These are phyloP conservation scores for Fraxinus quadrangulata DNA, from an alignment of 257 asterid species.

Conservation along the genomic window DNA sequence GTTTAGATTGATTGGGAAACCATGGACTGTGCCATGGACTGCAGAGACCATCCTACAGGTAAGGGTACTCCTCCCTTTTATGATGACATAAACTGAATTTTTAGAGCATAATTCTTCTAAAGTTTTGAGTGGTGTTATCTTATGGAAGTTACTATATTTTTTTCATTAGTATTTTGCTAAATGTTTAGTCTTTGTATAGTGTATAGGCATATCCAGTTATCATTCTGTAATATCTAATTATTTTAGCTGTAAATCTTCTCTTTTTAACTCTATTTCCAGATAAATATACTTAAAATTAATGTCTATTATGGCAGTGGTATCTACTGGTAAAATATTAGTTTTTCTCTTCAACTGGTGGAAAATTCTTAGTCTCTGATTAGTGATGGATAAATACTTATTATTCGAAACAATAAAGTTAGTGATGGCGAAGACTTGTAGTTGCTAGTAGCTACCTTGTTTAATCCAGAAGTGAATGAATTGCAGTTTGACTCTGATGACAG, in stretches of 20 bases:
- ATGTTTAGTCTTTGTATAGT: background rate
- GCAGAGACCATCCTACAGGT: constrained; percentile 60
- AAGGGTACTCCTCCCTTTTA: background rate
- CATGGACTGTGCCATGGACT: background rate
- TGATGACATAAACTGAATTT: background rate
- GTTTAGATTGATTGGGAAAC: background rate
- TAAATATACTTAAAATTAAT: background rate
- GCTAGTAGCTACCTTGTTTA: background rate
- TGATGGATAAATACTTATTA: background rate
- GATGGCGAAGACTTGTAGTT: background rate
- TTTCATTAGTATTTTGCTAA: background rate
- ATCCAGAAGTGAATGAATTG: background rate
- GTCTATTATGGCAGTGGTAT: background rate
- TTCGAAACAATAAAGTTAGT: background rate
- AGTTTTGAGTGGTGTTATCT: background rate
- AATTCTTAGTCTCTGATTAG: background rate
- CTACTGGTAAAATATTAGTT: background rate
- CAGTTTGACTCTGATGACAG: background rate
- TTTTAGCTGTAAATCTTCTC: background rate
- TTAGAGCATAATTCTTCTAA: background rate
- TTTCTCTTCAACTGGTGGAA: background rate
- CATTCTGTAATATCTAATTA: background rate
- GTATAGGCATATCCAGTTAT: too few species aligned
- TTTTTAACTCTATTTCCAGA: background rate
- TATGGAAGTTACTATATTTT: background rate